These are phyloP conservation scores for Podospora tetraspora DNA, from an alignment of 495 filamentous ascomycete species.

Conservation along the genomic window DNA sequence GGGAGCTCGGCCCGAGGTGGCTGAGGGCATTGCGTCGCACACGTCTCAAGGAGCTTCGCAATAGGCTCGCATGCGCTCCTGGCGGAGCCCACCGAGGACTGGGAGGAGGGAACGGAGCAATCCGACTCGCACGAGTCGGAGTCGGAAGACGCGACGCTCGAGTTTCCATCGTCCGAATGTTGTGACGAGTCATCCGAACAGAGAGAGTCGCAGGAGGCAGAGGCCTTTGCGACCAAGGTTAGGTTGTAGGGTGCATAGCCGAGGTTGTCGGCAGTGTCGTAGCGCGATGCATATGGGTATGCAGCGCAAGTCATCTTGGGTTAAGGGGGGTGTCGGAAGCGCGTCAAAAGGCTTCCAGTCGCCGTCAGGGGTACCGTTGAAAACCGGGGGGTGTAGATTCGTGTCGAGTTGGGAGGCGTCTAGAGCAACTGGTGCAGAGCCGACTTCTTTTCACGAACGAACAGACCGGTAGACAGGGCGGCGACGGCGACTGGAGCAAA, in stretches of 20 bases:
- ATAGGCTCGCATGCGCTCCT: conserved; percentile 26
- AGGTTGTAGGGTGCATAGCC: conserved; percentile 58
- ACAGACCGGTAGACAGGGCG: conserved; percentile 51
- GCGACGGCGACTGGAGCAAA: conserved; percentile 54
- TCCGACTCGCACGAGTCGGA: conserved; percentile 41
- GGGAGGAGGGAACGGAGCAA: conserved; percentile 27
- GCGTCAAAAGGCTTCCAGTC: conserved; percentile 46
- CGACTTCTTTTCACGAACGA: conserved; percentile 48
- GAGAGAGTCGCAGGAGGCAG: conserved; percentile 69
- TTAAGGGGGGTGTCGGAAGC: conserved; percentile 26
- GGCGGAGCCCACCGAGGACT: conserved; percentile 29
- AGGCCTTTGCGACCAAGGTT: conserved; percentile 64
- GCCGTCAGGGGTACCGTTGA: conserved; percentile 40
- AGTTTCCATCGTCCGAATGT: conserved; percentile 41
- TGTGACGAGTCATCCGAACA: conserved; percentile 69
- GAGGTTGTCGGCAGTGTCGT: conserved; percentile 43
- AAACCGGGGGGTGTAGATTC: conserved; percentile 35
- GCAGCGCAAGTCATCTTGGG: conserved; percentile 51
- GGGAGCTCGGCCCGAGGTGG: conserved; percentile 42
- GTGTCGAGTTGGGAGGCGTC: conserved; percentile 32
- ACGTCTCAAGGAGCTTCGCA: conserved; percentile 26
- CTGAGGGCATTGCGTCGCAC: conserved; percentile 16
- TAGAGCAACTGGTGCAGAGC: conserved; percentile 40
- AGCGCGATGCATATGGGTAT: conserved; percentile 5
- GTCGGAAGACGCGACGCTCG: conserved; percentile 34